phyloP scores from a whole-genome alignment of 371 early-diverging fungal species.

The Syncephalastrum monosporum region DNA sequence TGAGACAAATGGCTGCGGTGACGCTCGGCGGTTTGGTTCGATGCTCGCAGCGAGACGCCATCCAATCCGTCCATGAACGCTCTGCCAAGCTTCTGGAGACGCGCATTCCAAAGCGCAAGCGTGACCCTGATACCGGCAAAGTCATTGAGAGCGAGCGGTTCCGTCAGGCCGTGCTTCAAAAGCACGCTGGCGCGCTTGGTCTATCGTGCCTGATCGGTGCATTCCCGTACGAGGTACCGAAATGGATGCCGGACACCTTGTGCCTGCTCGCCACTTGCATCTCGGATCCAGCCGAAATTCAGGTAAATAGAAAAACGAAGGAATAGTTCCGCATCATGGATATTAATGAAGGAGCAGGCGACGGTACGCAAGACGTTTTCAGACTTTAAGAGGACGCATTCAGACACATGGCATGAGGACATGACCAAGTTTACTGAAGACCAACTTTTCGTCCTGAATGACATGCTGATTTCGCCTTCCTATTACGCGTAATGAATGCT shows the following conservation, averaged over 20 bases:
- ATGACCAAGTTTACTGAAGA: slow-evolving; percentile 72
- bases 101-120: slow-evolving; percentile 44
- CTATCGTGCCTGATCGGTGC: slow-evolving; percentile 82
- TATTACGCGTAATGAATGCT: slow-evolving; percentile 46
- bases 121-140: slow-evolving; percentile 42
- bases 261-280: slow-evolving; percentile 73
- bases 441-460: slow-evolving; percentile 75
- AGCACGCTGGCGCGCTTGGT: slow-evolving; percentile 89
- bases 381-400: slow-evolving; percentile 90
- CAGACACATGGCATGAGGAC: slow-evolving; percentile 93
- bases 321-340: background rate
- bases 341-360: slow-evolving; percentile 33
- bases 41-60: slow-evolving; percentile 80
- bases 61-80: slow-evolving; percentile 48
- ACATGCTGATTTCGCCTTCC: slow-evolving; percentile 85
- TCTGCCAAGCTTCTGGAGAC: slow-evolving; percentile 34
- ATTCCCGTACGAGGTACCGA: slow-evolving; percentile 90
- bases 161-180: slow-evolving; percentile 61
- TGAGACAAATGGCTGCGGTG: slow-evolving; percentile 78
- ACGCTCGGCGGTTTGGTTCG: slow-evolving; percentile 85
- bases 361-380: slow-evolving; percentile 87
- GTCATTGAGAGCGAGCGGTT: slow-evolving; percentile 50
- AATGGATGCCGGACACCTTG: slow-evolving; percentile 86
- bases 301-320: slow-evolving; percentile 48
- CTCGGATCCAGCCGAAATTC: slow-evolving; percentile 86